Conservation (phyloP, 108 stramenopile genomes). For the Schizochytrium sp. region DNA sequence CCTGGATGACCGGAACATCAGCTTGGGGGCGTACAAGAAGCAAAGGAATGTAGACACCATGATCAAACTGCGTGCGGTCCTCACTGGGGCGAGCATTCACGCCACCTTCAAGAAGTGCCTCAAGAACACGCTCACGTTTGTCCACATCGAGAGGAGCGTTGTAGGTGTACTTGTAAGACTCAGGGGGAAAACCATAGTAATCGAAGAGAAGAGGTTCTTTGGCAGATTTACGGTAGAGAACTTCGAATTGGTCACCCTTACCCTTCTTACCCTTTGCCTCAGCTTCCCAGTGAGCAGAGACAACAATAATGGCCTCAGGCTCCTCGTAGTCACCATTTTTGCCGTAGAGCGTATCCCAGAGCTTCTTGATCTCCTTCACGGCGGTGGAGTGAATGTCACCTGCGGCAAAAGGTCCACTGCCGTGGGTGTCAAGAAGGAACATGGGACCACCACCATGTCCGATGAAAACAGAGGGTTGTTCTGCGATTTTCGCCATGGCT, state of each 20-base stretch:
- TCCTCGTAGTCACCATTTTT: slow-evolving; percentile 1
- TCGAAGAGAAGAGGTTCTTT: slow-evolving; percentile 76
- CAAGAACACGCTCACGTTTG: slow-evolving; percentile 73
- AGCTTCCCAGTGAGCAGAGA: slow-evolving; percentile 71
- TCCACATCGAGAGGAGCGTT: slow-evolving; percentile 77
- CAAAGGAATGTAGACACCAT: slow-evolving; percentile 88
- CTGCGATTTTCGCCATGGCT: not conserved
- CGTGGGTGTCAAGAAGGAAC: slow-evolving; percentile 18
- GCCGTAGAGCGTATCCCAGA: slow-evolving; percentile 19
- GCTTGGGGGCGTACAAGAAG: slow-evolving; percentile 84
- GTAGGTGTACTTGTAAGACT: slow-evolving; percentile 83
- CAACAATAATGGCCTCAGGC: slow-evolving; percentile 66
- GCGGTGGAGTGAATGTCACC: slow-evolving; percentile 26
- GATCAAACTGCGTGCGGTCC: slow-evolving; percentile 81
- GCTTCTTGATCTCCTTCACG: not conserved
- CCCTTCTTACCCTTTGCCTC: not conserved
- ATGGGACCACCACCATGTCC: not conserved
- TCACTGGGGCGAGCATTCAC: slow-evolving; percentile 67
- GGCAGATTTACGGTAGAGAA: not conserved
- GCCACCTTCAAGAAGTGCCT: slow-evolving; percentile 66
- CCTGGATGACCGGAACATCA: slow-evolving; percentile 82
- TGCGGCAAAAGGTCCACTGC: not conserved
- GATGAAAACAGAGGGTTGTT: slow-evolving; percentile 2
- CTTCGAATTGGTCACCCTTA: slow-evolving; percentile 13
- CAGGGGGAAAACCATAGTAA: slow-evolving; percentile 83